Evolutionary conservation across 1,139 yeast genomes (phyloP).

Genomic region (Protomyces pachydermus): DNA sequence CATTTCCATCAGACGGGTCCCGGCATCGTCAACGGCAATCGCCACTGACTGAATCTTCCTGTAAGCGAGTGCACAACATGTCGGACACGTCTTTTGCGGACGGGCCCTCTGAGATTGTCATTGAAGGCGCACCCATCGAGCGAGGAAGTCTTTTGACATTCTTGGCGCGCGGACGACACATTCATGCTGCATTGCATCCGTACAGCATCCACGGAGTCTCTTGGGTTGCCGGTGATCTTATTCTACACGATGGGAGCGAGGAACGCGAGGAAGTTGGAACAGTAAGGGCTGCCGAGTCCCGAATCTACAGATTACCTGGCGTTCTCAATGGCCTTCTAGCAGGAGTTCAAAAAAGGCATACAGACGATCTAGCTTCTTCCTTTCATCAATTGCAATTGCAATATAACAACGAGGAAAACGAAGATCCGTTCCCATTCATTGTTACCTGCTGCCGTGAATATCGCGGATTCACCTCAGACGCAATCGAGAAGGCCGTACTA

Average conservation of each 20-base stretch:
- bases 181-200: slow-evolving; percentile 45
- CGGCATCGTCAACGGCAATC: too few relatives aligned
- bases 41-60: too few relatives aligned
- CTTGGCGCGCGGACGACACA: slow-evolving; percentile 38
- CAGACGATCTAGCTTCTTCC: background rate
- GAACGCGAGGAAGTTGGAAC: background rate
- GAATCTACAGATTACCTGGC: slow-evolving; percentile 40
- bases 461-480: background rate
- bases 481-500: slow-evolving; percentile 5
- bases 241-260: too few relatives aligned
- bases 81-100: background rate
- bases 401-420: background rate
- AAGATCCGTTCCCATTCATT: slow-evolving; percentile 4
- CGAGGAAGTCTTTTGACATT: slow-evolving; percentile 36
- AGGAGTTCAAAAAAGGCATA: slow-evolving; percentile 36
- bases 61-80: background rate
- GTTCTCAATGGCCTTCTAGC: slow-evolving; percentile 42
- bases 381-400: background rate
- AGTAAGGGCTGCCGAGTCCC: slow-evolving; percentile 36
- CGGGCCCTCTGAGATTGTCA: background rate
- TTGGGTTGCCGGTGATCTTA: slow-evolving; percentile 37
- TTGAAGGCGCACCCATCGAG: slow-evolving; percentile 36
- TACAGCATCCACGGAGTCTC: slow-evolving; percentile 42
- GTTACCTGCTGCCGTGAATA: background rate
- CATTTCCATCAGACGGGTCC: too few relatives aligned